Conservation (phyloP, 169 alveolate species). For the Cryptosporidium bovis region DNA sequence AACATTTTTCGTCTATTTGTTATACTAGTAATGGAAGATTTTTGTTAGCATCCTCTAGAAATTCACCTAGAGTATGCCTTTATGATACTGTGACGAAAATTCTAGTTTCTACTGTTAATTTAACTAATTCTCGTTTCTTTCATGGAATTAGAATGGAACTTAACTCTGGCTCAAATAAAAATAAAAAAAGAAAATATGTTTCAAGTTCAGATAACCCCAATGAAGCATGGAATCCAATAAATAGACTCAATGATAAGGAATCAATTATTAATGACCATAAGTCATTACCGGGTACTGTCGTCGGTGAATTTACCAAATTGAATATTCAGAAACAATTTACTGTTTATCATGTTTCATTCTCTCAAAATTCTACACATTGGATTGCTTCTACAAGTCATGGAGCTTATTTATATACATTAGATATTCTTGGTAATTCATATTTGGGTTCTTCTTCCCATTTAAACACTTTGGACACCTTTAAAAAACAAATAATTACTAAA, state of each 20-base stretch:
- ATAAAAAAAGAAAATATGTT: conserved; percentile 34
- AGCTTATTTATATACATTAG: conserved; percentile 73
- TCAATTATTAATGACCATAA: conserved; percentile 77
- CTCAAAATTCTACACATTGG: conserved; percentile 79
- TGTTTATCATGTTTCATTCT: conserved; percentile 73
- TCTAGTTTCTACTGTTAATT: conserved; percentile 75
- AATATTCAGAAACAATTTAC: conserved; percentile 69
- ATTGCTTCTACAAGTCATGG: conserved; percentile 82
- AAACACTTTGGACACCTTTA: conserved; percentile 76
- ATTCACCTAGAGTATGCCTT: conserved; percentile 81
- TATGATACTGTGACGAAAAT: conserved; percentile 79
- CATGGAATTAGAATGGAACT: conserved; percentile 78
- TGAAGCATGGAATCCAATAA: conserved; percentile 26
- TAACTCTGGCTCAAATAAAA: conserved; percentile 77
- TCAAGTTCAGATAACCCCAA: conserved; percentile 61
- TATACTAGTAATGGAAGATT: conserved; percentile 80
- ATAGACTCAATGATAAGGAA: conserved; percentile 76
- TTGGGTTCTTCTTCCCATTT: conserved; percentile 73
- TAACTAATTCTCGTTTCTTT: conserved; percentile 80
- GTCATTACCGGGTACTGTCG: conserved; percentile 79
- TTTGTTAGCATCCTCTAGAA: conserved; percentile 81
- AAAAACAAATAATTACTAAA: conserved; percentile 83
- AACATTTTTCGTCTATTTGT: conserved; percentile 81
- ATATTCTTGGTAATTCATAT: conserved; percentile 71
- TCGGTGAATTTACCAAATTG: conserved; percentile 75